Evolutionary conservation across 768 basidiomycete genomes (phyloP).

Genomic region (Austroboletus festivus): DNA sequence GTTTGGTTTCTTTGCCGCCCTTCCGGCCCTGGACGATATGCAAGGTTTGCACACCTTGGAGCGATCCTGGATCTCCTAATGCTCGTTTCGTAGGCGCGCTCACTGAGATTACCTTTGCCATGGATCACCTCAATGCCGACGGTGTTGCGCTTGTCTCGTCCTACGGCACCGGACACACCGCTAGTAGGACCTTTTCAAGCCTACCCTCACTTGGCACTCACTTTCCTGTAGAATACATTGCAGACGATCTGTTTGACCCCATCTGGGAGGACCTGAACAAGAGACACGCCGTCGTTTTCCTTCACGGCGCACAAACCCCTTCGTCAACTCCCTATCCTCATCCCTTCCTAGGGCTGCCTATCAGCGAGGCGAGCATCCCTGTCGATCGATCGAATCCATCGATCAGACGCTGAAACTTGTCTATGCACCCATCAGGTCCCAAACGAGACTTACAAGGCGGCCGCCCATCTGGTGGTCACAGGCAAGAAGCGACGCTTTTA

Average conservation of each 20-base stretch:
- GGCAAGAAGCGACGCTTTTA: constrained; percentile 63
- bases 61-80: constrained; percentile 6
- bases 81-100: constrained; percentile 45
- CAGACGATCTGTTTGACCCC: constrained; percentile 58
- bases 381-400: constrained; percentile 5
- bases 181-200: constrained; percentile 41
- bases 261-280: constrained; percentile 70
- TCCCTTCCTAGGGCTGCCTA: constrained; percentile 60
- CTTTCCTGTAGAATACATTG: constrained; percentile 53
- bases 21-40: constrained; percentile 62
- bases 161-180: constrained; percentile 52
- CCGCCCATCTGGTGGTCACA: constrained; percentile 71
- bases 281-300: constrained; percentile 59
- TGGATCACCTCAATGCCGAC: constrained; percentile 60
- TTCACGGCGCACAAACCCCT: constrained; percentile 68
- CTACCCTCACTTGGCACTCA: constrained; percentile 4
- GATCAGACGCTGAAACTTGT: constrained; percentile 6
- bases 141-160: constrained; percentile 67
- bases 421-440: constrained; percentile 50
- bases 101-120: constrained; percentile 55
- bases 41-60: constrained; percentile 42
- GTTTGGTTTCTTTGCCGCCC: constrained; percentile 69
- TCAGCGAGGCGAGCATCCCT: constrained; percentile 51
- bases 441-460: constrained; percentile 80
- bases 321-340: constrained; percentile 65